Percentiles rank a stretch among this genome's conserved stretches.
Evolutionary conservation across 2,329 filamentous ascomycete species (phyloP).

Genomic region (Claviceps maximensis): DNA sequence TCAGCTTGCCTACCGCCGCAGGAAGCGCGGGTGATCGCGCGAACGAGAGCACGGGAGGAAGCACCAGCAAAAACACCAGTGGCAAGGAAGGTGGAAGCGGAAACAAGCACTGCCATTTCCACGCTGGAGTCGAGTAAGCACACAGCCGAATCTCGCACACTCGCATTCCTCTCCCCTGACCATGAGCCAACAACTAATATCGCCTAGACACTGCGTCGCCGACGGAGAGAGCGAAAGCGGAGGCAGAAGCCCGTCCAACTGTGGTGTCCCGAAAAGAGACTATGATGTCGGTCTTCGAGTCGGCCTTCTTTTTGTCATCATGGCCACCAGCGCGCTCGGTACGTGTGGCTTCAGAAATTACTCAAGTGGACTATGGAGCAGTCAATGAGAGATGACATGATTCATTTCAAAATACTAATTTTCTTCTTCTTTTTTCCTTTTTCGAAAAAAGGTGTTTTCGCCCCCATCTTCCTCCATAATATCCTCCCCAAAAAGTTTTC

Average conservation of each 20-base stretch:
- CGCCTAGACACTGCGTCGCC: constrained; percentile 41
- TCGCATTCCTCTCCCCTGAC: not conserved
- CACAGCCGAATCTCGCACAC: not conserved
- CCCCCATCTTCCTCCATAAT: constrained; percentile 49
- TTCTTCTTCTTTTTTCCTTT: too few relatives aligned
- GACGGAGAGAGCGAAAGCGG: constrained; percentile 26
- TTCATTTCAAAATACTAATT: too few relatives aligned
- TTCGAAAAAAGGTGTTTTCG: constrained; percentile 42
- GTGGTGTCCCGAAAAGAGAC: constrained; percentile 32
- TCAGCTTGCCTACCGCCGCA: constrained; percentile 24
- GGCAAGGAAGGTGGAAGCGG: constrained; percentile 4
- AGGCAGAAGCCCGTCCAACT: constrained; percentile 18
- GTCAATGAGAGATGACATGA: not conserved
- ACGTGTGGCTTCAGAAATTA: constrained; percentile 6
- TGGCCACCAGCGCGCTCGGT: constrained; percentile 54
- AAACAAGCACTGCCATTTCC: constrained; percentile 40
- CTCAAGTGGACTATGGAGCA: not conserved
- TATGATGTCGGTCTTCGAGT: constrained; percentile 59
- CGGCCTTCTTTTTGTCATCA: constrained; percentile 58
- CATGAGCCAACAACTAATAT: constrained; percentile 5
- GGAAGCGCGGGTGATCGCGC: constrained; percentile 9
- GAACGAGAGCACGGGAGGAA: constrained; percentile 2
- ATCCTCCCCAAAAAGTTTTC: constrained; percentile 38
- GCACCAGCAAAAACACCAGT: not conserved
- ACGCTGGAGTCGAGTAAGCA: constrained; percentile 59